These are phyloP conservation scores for Bipolaris bicolor DNA, from an alignment of 2,329 filamentous ascomycete species.

Conservation along the genomic window DNA sequence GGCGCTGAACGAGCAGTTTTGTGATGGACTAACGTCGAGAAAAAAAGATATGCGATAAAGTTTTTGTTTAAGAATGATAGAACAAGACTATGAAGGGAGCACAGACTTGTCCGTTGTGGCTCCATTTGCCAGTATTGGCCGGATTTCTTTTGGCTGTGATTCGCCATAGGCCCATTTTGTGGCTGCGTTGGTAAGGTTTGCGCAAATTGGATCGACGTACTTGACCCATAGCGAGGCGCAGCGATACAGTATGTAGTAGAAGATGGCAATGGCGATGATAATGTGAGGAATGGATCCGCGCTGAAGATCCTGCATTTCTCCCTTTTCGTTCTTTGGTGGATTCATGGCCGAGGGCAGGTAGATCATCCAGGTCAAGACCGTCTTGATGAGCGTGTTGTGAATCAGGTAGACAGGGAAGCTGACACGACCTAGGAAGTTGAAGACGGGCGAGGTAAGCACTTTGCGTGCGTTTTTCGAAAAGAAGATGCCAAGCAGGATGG, in stretches of 20 bases:
- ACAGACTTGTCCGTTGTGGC: constrained; percentile 24
- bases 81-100: constrained; percentile 26
- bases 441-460: constrained; percentile 60
- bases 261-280: constrained; percentile 42
- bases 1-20: background rate
- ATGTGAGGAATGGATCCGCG: constrained; percentile 42
- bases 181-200: constrained; percentile 37
- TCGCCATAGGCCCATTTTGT: constrained; percentile 45
- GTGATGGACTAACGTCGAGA: too few relatives aligned
- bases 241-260: constrained; percentile 47
- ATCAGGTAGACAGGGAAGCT: constrained; percentile 70
- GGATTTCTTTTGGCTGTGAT: constrained; percentile 20
- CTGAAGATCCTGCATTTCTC: constrained; percentile 44
- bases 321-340: constrained; percentile 44
- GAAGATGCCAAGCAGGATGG: constrained; percentile 60
- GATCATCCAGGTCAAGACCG: constrained; percentile 65
- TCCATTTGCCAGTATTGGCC: constrained; percentile 32
- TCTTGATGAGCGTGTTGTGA: constrained; percentile 66
- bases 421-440: constrained; percentile 68
- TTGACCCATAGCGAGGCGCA: constrained; percentile 42
- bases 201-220: constrained; percentile 46
- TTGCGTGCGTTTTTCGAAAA: constrained; percentile 60
- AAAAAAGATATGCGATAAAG: background rate
- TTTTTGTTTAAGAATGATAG: too few relatives aligned
- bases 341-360: constrained; percentile 52